Conservation (phyloP, 2,329 filamentous ascomycete genomes). For the Fusarium compactum region DNA sequence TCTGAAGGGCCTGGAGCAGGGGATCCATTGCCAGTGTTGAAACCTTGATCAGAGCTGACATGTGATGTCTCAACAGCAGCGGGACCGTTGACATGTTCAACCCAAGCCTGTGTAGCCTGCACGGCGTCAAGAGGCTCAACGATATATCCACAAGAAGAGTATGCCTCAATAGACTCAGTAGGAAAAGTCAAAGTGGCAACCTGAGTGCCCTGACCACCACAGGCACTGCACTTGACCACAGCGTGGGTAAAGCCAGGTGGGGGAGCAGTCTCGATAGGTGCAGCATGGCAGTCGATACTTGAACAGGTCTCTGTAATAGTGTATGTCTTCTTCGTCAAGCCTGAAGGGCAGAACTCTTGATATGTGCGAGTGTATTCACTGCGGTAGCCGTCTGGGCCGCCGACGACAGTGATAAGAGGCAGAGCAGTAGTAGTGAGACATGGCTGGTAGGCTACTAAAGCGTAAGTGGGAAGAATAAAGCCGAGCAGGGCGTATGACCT, state of each 20-base stretch:
- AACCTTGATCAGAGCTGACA: not conserved
- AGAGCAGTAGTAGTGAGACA: not conserved
- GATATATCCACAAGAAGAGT: constrained; percentile 17
- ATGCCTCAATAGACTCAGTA: constrained; percentile 3
- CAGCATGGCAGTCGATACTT: constrained; percentile 1
- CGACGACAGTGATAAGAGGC: not conserved
- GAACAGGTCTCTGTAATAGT: constrained; percentile 12
- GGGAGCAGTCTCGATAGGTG: constrained; percentile 8
- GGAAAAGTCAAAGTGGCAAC: constrained; percentile 18
- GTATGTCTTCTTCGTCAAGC: constrained; percentile 1
- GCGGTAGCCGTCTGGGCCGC: not conserved
- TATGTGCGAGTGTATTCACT: constrained; percentile 12
- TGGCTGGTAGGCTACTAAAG: not conserved
- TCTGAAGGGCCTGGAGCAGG: too few species aligned
- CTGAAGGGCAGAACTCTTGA: constrained; percentile 1
- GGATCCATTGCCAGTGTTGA: not conserved
- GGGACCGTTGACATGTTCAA: not conserved
- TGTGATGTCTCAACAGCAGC: not conserved
- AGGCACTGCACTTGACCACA: constrained; percentile 9
- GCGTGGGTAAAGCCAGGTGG: constrained; percentile 16
- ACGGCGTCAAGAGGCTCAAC: not conserved
- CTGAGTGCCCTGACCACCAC: not conserved
- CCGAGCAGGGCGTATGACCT: not conserved
- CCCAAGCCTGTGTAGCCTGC: not conserved
- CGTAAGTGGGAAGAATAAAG: not conserved